Evolutionary conservation across 495 filamentous ascomycete species (phyloP).

Genomic region (Elaphomyces granulatus): DNA sequence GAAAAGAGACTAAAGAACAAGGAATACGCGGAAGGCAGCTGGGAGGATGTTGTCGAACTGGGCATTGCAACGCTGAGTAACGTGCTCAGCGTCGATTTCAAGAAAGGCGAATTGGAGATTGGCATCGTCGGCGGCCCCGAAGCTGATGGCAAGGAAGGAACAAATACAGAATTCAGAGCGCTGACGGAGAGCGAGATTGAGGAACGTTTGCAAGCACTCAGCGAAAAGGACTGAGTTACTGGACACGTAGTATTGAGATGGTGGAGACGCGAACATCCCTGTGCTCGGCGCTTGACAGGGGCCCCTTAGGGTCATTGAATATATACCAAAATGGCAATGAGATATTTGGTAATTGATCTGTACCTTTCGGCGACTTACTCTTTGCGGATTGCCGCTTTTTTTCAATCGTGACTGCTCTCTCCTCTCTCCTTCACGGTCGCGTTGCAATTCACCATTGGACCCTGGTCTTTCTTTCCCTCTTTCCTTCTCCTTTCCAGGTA

Average conservation of each 20-base stretch:
- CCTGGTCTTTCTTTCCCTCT: no score
- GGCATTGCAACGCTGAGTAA: slow-evolving; percentile 89
- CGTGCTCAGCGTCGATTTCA: slow-evolving; percentile 96
- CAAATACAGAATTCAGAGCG: slow-evolving; percentile 63
- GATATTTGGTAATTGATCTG: no score
- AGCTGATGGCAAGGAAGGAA: slow-evolving; percentile 64
- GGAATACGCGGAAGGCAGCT: slow-evolving; percentile 79
- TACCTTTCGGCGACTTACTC: no score
- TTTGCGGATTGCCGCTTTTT: no score
- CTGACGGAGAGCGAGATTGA: slow-evolving; percentile 97
- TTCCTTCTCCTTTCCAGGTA: no score
- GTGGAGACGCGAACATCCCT: no score
- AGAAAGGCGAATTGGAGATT: slow-evolving; percentile 96
- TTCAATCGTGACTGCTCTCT: no score
- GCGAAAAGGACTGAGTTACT: slow-evolving; percentile 75
- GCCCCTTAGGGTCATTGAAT: no score
- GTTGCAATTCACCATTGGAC: no score
- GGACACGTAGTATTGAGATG: no score
- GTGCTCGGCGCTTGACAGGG: no score
- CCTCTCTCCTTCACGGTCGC: no score
- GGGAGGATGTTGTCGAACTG: slow-evolving; percentile 96
- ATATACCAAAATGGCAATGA: background rate
- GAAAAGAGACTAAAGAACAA: slow-evolving; percentile 99
- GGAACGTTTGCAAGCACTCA: slow-evolving; percentile 91
- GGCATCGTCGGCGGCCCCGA: slow-evolving; percentile 83